Percentiles rank a stretch among this genome's conserved stretches.
Conservation (phyloP, 306 rosid species). For the Carpinus fangiana region DNA sequence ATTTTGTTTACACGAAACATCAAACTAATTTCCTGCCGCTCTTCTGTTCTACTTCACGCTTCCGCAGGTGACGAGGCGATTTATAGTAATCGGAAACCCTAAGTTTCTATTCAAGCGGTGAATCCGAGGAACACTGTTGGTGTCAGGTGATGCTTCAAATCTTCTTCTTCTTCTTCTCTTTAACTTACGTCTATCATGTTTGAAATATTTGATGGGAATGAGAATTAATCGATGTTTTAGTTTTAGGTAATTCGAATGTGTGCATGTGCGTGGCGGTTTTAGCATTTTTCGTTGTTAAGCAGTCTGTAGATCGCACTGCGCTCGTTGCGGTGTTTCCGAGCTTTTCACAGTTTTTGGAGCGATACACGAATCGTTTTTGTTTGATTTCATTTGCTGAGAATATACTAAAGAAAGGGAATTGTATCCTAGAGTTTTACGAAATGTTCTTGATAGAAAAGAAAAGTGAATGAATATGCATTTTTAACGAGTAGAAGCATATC, state of each 20-base stretch:
- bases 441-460: too few species aligned
- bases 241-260: neutral
- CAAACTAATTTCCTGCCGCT: neutral
- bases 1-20: neutral
- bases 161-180: neutral
- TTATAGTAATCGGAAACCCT: neutral
- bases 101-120: neutral
- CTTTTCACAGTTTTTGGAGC: neutral
- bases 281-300: neutral
- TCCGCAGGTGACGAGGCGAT: neutral
- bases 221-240: neutral
- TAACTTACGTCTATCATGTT: neutral
- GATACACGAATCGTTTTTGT: neutral
- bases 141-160: neutral
- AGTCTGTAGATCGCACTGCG: neutral
- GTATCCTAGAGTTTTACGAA: too few species aligned
- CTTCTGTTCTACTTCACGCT: neutral
- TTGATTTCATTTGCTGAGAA: neutral
- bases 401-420: neutral
- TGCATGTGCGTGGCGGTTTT: neutral
- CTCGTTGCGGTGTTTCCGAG: neutral
- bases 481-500: neutral
- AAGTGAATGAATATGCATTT: neutral
- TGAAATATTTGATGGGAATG: neutral
- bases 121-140: slow-evolving; percentile 1